Evolutionary conservation across 2,329 filamentous ascomycete genomes (phyloP).

Genomic region (Aspergillus versicolor): DNA sequence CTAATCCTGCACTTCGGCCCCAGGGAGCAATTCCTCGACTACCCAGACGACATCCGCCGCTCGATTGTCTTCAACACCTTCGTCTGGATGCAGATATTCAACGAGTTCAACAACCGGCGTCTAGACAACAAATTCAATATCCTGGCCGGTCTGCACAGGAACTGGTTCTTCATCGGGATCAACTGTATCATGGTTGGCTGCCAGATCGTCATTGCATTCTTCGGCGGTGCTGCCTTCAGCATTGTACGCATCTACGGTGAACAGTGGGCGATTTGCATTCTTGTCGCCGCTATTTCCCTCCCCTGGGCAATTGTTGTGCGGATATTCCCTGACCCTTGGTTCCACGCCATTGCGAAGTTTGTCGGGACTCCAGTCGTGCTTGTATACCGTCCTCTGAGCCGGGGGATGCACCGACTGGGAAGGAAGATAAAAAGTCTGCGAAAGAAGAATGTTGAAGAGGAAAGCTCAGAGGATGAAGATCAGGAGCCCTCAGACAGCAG

Average conservation of each 20-base stretch:
- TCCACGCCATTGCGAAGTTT: constrained; percentile 6
- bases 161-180: constrained; percentile 83
- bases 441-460: background rate
- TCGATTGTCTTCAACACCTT: constrained; percentile 94
- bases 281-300: constrained; percentile 76
- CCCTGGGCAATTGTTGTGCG: constrained; percentile 77
- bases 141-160: constrained; percentile 76
- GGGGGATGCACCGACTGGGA: constrained; percentile 1
- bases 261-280: constrained; percentile 82
- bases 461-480: background rate
- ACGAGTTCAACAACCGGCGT: constrained; percentile 90
- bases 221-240: constrained; percentile 75
- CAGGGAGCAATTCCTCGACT: constrained; percentile 55
- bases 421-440: background rate
- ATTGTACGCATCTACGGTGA: constrained; percentile 66
- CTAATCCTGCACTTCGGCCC: constrained; percentile 75
- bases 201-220: constrained; percentile 82
- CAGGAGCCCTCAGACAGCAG: background rate
- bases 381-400: constrained; percentile 8
- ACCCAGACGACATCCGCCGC: constrained; percentile 21
- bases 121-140: constrained; percentile 93
- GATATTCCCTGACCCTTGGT: constrained; percentile 65
- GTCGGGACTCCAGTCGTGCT: constrained; percentile 11
- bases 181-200: constrained; percentile 80
- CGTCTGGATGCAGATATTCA: constrained; percentile 99